Percentiles rank a stretch among this genome's conserved stretches.
Evolutionary conservation across 441 rosid genomes (phyloP).

Genomic region (Populus hybrid): DNA sequence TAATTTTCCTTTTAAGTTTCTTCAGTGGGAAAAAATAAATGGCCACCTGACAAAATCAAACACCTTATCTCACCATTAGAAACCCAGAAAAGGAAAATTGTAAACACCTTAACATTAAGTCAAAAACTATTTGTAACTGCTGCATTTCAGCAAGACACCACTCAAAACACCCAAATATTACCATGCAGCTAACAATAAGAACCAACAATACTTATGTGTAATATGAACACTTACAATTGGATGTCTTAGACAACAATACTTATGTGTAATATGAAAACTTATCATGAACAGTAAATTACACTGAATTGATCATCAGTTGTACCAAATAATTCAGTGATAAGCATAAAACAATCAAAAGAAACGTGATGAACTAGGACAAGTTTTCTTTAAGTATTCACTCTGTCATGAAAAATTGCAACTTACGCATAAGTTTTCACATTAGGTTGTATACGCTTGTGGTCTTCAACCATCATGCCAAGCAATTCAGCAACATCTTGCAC

Average conservation of each 20-base stretch:
- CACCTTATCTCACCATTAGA: background rate
- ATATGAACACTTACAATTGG: background rate
- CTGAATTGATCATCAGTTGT: background rate
- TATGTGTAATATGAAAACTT: slow-evolving; percentile 2
- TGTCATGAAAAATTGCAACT: slow-evolving; percentile 26
- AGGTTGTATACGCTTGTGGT: slow-evolving; percentile 86
- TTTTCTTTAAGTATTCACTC: background rate
- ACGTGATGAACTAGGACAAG: slow-evolving; percentile 1
- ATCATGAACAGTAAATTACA: background rate
- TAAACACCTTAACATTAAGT: slow-evolving; percentile 6
- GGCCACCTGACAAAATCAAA: background rate
- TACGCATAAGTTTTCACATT: slow-evolving; percentile 88
- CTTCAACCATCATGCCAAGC: slow-evolving; percentile 99
- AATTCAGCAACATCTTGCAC: slow-evolving; percentile 95
- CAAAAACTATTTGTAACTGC: background rate
- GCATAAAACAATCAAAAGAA: slow-evolving; percentile 5
- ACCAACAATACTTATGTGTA: background rate
- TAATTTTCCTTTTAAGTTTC: background rate
- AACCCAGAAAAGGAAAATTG: background rate
- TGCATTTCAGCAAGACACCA: slow-evolving; percentile 17
- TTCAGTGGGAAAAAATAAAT: background rate
- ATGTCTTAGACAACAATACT: background rate
- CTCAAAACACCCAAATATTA: slow-evolving; percentile 9
- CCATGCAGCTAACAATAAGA: background rate
- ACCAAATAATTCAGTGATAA: slow-evolving; percentile 3